Evolutionary conservation across 83 land plant genomes (phyloP), one percentile per base, ranked within the genome.

Genomic region (Diphasiastrum complanatum): DNA sequence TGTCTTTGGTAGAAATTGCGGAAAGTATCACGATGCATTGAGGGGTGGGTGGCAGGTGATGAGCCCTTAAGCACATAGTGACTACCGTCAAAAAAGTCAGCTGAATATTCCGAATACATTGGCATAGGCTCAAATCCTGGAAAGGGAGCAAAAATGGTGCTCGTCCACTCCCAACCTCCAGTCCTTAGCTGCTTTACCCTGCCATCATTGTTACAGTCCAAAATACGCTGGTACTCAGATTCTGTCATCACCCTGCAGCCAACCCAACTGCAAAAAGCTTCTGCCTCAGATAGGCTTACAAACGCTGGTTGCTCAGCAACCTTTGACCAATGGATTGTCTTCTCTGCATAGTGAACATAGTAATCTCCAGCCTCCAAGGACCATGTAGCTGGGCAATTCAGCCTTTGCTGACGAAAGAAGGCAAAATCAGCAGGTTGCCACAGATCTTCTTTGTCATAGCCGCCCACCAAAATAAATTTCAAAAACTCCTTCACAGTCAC

Each of bases 111-210:
- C 33, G 58, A 33, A 33, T 54, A 54, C 58, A 4, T 33, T 28
- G 24, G 33, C 58, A 54, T 54, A 5, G 10, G 14, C 58, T 4
- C n/a, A n/a, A 54, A 54, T 8, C 33, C 58, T 28, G 33, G 36
- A 54, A 54, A 54, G n/a, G 58, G 58, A 23, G 58, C 58, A 23
- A 54, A 28, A 6, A 23, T 10, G 6, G 36, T 23, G 29, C 33
- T 30, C n/a, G 58, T 54, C 58, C 58, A 54, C 33, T 54, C 58
- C 58, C 58, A 54, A 25, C 58, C 58, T 6, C 58, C 58, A 54
- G 24, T 33, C 58, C n/a, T 54, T 33, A 54, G 29, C n/a, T 28
- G 33, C 33, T 54, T 30, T 6, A 54, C 58, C 58, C 33, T 22
- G n/a, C 43, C 43, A 8, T 38, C 58, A 26, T 3, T 5, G 25